phyloP scores from a whole-genome alignment of 176 grass and related monocot species.

The Bonia amplexicaulis region DNA sequence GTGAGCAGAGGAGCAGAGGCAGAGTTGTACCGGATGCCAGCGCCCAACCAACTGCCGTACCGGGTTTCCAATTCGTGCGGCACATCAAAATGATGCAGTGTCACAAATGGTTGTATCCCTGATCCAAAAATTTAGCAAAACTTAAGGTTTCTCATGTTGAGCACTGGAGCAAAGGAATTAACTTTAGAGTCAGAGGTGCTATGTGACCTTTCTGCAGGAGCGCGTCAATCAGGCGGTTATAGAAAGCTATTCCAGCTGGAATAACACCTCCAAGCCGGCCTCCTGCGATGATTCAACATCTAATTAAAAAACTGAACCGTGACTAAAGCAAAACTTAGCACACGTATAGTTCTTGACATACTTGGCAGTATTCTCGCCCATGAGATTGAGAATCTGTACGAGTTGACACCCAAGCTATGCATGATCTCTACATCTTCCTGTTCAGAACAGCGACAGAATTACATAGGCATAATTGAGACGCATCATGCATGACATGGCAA shows the following conservation, averaged over 20 bases:
- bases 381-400: slow-evolving; percentile 61
- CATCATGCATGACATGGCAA: not conserved
- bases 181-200: not conserved
- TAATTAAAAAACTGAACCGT: not conserved
- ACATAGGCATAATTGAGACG: not conserved
- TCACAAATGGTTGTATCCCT: slow-evolving; percentile 80
- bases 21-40: slow-evolving; percentile 35
- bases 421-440: slow-evolving; percentile 51
- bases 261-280: slow-evolving; percentile 44
- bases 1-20: not conserved
- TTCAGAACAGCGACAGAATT: not conserved
- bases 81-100: slow-evolving; percentile 57
- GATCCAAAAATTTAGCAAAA: not conserved
- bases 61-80: slow-evolving; percentile 52
- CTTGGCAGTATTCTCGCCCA: slow-evolving; percentile 58
- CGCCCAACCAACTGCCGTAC: slow-evolving; percentile 43
- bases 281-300: not conserved
- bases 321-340: not conserved
- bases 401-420: slow-evolving; percentile 29
- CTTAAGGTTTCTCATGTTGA: not conserved
- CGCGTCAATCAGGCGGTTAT: slow-evolving; percentile 41
- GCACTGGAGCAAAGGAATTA: not conserved
- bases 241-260: slow-evolving; percentile 50
- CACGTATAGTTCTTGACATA: not conserved
- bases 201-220: slow-evolving; percentile 35